These are phyloP conservation scores for Croton setiger DNA, from an alignment of 441 rosid species.

Conservation along the genomic window DNA sequence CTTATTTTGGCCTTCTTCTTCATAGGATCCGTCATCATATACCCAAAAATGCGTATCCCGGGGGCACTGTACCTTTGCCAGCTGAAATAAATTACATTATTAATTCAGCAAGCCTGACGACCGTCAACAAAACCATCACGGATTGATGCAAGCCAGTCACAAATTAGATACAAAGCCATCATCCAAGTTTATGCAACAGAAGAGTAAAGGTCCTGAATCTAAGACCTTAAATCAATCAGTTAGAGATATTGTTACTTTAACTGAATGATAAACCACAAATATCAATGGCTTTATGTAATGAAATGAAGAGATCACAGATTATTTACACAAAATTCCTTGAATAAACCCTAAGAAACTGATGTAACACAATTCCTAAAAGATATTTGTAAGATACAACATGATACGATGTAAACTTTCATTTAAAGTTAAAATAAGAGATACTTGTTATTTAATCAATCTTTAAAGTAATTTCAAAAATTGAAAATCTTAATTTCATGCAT, in stretches of 20 bases:
- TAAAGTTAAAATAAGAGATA: background rate
- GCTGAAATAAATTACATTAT: conserved; percentile 28
- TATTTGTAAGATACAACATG: background rate
- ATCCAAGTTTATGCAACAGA: conserved; percentile 5
- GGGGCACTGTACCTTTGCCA: conserved; percentile 44
- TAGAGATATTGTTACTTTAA: background rate
- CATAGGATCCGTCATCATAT: conserved; percentile 45
- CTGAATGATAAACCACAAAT: background rate
- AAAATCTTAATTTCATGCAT: background rate
- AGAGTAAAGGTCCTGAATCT: background rate
- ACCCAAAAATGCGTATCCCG: conserved; percentile 47
- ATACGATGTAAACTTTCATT: background rate
- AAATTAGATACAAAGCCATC: background rate
- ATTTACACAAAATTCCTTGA: background rate
- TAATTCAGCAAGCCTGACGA: background rate
- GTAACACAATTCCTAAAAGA: background rate
- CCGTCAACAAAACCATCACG: background rate
- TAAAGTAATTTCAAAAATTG: background rate
- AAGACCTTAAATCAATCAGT: background rate
- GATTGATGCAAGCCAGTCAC: conserved; percentile 1
- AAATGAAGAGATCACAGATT: background rate
- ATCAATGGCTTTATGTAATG: background rate
- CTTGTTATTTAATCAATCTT: background rate
- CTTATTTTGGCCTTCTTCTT: conserved; percentile 50
- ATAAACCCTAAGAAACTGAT: background rate